A percentile compares a stretch with the other conserved stretches of the same genome.
Conservation (phyloP, 331 rosid species). For the Saraca asoca region DNA sequence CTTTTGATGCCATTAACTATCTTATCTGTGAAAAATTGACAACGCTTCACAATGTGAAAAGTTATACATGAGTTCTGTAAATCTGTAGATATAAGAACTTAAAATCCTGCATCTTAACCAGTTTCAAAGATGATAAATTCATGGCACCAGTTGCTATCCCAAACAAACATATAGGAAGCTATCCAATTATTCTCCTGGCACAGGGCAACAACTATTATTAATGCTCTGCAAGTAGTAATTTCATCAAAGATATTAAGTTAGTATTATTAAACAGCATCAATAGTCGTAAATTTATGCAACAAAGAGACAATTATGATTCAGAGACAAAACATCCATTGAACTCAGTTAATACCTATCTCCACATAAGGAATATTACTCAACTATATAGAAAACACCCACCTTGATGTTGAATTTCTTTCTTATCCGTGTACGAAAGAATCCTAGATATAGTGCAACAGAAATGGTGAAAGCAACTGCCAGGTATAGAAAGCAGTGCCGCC, state of each 20-base stretch:
- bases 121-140: neutral
- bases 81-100: neutral
- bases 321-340: neutral
- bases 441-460: slow-evolving; percentile 65
- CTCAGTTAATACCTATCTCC: slow-evolving; percentile 22
- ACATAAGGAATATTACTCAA: slow-evolving; percentile 14
- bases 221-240: neutral
- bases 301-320: neutral
- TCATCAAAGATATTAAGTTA: neutral
- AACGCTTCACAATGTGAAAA: neutral
- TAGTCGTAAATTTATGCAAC: neutral
- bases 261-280: neutral
- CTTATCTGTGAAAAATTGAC: neutral
- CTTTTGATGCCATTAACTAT: slow-evolving; percentile 5
- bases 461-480: slow-evolving; percentile 62
- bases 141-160: slow-evolving; percentile 19
- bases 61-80: neutral
- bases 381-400: slow-evolving; percentile 44
- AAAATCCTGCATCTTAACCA: neutral
- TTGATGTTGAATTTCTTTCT: slow-evolving; percentile 89
- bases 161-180: slow-evolving; percentile 3
- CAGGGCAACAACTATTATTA: neutral
- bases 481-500: slow-evolving; percentile 69
- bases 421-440: slow-evolving; percentile 81
- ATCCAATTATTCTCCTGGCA: neutral